phyloP scores from a whole-genome alignment of 768 basidiomycete species.

The Leccinum olivaceopallidum region DNA sequence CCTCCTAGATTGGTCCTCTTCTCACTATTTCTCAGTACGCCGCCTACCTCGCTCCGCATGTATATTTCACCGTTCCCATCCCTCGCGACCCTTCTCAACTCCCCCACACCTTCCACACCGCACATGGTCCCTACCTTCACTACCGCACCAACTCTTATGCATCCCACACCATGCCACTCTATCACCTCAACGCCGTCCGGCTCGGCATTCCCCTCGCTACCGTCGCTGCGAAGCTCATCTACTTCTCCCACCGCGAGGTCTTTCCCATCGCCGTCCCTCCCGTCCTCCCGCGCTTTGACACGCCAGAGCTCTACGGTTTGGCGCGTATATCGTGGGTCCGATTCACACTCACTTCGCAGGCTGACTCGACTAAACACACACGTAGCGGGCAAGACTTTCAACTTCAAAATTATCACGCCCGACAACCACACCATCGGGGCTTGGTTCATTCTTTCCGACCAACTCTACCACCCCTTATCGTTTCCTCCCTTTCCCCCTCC shows the following conservation, averaged over 20 bases:
- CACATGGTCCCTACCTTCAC: conserved; percentile 49
- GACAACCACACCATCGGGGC: conserved; percentile 84
- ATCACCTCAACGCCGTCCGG: conserved; percentile 31
- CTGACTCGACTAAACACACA: neutral
- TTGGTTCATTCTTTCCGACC: conserved; percentile 79
- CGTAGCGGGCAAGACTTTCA: conserved; percentile 74
- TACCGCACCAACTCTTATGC: conserved; percentile 36
- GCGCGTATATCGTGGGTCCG: conserved; percentile 55
- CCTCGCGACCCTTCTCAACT: conserved; percentile 13
- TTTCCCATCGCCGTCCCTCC: conserved; percentile 44
- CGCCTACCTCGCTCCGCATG: conserved; percentile 57
- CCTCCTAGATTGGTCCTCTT: neutral
- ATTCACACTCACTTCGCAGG: neutral
- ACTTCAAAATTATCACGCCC: conserved; percentile 65
- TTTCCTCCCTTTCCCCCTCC: conserved; percentile 37
- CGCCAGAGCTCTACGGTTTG: conserved; percentile 78
- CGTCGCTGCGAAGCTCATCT: conserved; percentile 61
- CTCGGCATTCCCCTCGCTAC: conserved; percentile 47
- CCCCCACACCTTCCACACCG: conserved; percentile 34
- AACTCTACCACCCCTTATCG: conserved; percentile 54
- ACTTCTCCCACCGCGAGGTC: conserved; percentile 57
- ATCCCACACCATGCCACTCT: conserved; percentile 32
- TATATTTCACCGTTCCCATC: conserved; percentile 59
- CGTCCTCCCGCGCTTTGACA: conserved; percentile 48
- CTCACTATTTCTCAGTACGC: conserved; percentile 45